Conservation (phyloP, 2,329 filamentous ascomycete genomes). For the Hypoxylon sp. region DNA sequence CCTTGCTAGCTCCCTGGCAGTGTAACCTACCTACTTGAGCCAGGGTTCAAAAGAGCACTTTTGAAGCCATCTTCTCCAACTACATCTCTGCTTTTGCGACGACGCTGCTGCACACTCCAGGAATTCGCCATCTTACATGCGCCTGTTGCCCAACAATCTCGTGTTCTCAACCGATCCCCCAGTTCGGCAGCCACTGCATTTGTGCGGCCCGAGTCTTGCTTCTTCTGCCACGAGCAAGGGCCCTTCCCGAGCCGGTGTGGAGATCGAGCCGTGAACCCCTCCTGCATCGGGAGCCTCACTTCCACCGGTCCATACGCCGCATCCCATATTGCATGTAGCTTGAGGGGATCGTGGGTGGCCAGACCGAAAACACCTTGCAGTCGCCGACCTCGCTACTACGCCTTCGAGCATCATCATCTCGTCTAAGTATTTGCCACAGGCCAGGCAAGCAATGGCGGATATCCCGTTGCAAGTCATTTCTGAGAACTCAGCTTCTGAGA, state of each 20-base stretch:
- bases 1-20: conserved; percentile 30
- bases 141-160: conserved; percentile 38
- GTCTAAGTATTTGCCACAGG: conserved; percentile 28
- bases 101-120: conserved; percentile 16
- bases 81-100: conserved; percentile 24
- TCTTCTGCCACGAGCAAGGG: conserved; percentile 14
- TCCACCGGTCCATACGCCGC: conserved; percentile 22
- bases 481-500: conserved; percentile 85
- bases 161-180: conserved; percentile 30
- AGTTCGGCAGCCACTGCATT: conserved; percentile 21
- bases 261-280: conserved; percentile 28
- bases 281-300: conserved; percentile 40
- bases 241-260: conserved; percentile 30
- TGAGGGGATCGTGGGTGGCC: conserved; percentile 6
- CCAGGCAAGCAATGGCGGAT: conserved; percentile 71
- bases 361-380: conserved; percentile 19
- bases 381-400: conserved; percentile 35
- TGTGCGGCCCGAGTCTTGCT: conserved; percentile 40
- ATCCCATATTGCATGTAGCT: conserved; percentile 16
- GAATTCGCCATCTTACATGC: conserved; percentile 38
- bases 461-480: conserved; percentile 82
- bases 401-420: conserved; percentile 33
- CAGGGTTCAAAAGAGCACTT: conserved; percentile 22
- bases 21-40: conserved; percentile 26
- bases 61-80: conserved; percentile 26